Conservation (phyloP, 139 green algal genomes). For the Chlamydomonas asymmetrica region DNA sequence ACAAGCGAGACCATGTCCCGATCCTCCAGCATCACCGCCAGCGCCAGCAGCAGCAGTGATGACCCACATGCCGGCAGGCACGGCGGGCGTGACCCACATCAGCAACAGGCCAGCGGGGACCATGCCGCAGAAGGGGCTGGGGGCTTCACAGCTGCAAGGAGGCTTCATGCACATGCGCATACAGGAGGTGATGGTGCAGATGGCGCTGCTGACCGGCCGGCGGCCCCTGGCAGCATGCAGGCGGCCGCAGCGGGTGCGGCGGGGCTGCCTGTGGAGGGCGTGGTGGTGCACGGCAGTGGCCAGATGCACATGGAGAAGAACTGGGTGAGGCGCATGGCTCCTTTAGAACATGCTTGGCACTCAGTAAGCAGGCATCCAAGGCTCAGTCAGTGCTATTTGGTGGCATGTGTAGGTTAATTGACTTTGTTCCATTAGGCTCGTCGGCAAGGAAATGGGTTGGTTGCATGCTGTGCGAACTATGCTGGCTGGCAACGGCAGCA, state of each 20-base stretch:
- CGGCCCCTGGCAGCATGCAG: background rate
- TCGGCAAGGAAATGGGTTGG: too few relatives aligned
- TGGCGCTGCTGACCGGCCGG: background rate
- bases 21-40: background rate
- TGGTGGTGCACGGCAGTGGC: background rate
- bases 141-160: background rate
- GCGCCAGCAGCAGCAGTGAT: background rate
- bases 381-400: too few relatives aligned
- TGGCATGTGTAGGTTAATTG: too few relatives aligned
- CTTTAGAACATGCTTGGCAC: too few relatives aligned
- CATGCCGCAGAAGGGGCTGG: background rate
- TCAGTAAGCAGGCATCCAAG: too few relatives aligned
- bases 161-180: background rate
- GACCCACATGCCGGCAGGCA: background rate
- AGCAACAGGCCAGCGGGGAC: too few relatives aligned
- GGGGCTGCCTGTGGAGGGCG: background rate
- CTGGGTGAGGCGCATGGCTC: too few relatives aligned
- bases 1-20: background rate
- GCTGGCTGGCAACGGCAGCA: too few relatives aligned
- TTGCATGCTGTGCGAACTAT: too few relatives aligned
- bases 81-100: too few relatives aligned
- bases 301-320: constrained; percentile 14
- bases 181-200: background rate
- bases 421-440: too few relatives aligned
- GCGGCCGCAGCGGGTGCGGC: background rate